A percentile compares a stretch with the other conserved stretches of the same genome.
These are phyloP conservation scores for Crithidia expoeki DNA, from an alignment of 208 protist species.

Conservation along the genomic window DNA sequence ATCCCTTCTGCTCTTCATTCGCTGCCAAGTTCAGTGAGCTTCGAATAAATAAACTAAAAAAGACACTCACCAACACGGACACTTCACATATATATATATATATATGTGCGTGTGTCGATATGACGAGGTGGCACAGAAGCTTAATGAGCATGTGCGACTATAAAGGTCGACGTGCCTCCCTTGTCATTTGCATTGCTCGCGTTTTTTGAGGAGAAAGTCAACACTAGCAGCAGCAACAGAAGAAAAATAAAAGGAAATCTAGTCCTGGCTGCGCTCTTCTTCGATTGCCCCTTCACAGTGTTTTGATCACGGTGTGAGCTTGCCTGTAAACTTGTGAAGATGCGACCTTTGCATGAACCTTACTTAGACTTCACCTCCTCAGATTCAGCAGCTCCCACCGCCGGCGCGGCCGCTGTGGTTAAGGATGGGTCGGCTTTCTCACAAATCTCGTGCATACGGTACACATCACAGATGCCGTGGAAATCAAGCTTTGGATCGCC, in stretches of 20 bases:
- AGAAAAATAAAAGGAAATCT: background rate
- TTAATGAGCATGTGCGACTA: background rate
- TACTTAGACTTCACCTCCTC: constrained; percentile 1
- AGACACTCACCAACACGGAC: too few species aligned
- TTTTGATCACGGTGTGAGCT: too few species aligned
- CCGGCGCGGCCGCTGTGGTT: background rate
- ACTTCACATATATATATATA: too few species aligned
- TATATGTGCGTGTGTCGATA: background rate
- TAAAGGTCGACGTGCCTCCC: too few species aligned
- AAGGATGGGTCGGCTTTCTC: constrained; percentile 5
- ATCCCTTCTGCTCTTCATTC: too few species aligned
- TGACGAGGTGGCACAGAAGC: background rate
- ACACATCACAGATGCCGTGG: constrained; percentile 59
- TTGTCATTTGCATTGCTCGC: too few species aligned
- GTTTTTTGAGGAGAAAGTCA: background rate
- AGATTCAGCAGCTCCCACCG: background rate
- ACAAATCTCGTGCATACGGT: constrained; percentile 71
- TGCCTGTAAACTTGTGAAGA: too few species aligned
- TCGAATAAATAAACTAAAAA: too few species aligned
- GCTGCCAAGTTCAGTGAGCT: too few species aligned
- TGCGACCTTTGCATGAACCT: too few species aligned
- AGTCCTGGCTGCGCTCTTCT: too few species aligned
- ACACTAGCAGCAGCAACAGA: constrained; percentile 5
- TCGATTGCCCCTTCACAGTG: too few species aligned
- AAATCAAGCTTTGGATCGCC: constrained; percentile 25